Evolutionary conservation across 2,329 filamentous ascomycete genomes (phyloP).

Genomic region (Juglanconis juglandina): DNA sequence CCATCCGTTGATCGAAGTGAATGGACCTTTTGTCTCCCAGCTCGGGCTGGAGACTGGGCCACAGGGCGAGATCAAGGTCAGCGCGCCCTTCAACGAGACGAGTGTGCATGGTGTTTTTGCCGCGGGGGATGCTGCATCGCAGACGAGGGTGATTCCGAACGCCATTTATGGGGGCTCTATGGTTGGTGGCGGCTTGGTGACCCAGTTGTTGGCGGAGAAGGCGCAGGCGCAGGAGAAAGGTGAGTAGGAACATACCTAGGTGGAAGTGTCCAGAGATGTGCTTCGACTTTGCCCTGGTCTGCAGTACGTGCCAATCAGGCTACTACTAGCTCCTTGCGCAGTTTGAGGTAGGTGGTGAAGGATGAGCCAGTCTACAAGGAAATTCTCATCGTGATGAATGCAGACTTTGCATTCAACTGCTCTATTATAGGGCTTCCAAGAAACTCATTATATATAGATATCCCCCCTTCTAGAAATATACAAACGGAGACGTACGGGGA

Average conservation of each 20-base stretch:
- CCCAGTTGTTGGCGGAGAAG: constrained; percentile 12
- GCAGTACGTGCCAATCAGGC: too few relatives aligned
- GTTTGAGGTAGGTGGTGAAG: too few relatives aligned
- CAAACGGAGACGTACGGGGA: too few relatives aligned
- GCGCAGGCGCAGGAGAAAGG: neutral
- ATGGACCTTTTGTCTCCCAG: constrained; percentile 5
- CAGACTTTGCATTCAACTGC: too few relatives aligned
- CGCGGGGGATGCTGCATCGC: constrained; percentile 14
- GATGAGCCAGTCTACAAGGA: too few relatives aligned
- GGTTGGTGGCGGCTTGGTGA: constrained; percentile 4
- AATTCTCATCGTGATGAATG: too few relatives aligned
- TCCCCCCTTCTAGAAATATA: too few relatives aligned
- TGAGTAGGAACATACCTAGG: neutral
- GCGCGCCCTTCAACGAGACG: constrained; percentile 9
- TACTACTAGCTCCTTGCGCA: too few relatives aligned
- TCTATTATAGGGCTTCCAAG: too few relatives aligned
- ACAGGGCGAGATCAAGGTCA: constrained; percentile 11
- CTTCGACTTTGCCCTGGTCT: too few relatives aligned
- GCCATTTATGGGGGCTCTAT: constrained; percentile 11
- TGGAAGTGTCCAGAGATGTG: too few relatives aligned
- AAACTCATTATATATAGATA: too few relatives aligned
- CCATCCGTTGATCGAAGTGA: constrained; percentile 5
- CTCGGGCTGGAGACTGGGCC: constrained; percentile 7
- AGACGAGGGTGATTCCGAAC: neutral
- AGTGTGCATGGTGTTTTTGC: constrained; percentile 14